phyloP scores from a whole-genome alignment of 306 rosid species.

The Cicer yamashitae region DNA sequence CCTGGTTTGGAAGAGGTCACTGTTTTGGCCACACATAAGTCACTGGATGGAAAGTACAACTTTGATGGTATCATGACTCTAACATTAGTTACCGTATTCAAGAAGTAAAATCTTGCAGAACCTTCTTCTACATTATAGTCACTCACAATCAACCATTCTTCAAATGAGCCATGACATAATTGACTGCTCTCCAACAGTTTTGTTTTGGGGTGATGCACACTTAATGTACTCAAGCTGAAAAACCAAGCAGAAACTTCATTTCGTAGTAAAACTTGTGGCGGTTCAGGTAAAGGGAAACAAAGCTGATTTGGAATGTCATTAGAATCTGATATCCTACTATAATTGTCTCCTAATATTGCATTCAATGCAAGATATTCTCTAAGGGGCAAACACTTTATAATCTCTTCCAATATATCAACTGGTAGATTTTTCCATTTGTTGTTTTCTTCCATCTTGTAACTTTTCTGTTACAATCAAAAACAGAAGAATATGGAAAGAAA shows the following conservation, averaged over 20 bases:
- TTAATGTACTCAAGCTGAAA: not conserved
- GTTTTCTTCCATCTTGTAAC: not conserved
- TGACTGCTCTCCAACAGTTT: not conserved
- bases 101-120: not conserved
- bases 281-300: slow-evolving; percentile 2
- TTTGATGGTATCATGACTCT: slow-evolving; percentile 3
- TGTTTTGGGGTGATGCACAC: not conserved
- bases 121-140: not conserved
- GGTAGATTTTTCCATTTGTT: not conserved
- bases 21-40: not conserved
- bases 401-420: not conserved
- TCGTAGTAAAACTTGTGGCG: not conserved
- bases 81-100: not conserved
- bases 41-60: not conserved
- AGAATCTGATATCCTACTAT: not conserved
- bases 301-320: not conserved
- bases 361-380: not conserved
- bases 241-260: not conserved
- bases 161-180: not conserved
- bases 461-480: no score
- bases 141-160: slow-evolving; percentile 3
- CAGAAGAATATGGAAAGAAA: no score
- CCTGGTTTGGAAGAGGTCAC: slow-evolving; percentile 7
- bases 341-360: not conserved
- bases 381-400: not conserved